A percentile compares a stretch with the other conserved stretches of the same genome.
Evolutionary conservation across 176 grass and related monocot genomes (phyloP).

Genomic region (Eleusine coracana): DNA sequence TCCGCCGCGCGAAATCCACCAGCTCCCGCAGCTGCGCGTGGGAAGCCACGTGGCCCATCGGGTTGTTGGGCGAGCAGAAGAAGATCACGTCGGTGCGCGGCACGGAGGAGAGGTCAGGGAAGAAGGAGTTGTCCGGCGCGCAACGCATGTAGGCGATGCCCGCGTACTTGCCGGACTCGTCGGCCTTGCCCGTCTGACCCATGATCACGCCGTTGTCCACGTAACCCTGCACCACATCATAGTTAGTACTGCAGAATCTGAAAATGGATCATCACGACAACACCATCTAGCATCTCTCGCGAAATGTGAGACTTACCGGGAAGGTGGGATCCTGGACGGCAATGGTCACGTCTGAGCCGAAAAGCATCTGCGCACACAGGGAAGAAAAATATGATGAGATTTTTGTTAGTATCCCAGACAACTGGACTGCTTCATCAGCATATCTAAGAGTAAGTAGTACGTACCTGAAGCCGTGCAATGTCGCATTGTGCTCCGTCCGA

Average conservation of each 20-base stretch:
- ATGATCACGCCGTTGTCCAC: conserved; percentile 90
- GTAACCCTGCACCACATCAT: conserved; percentile 57
- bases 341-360: conserved; percentile 74
- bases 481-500: conserved; percentile 93
- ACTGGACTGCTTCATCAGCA: not conserved
- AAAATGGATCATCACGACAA: no score
- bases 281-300: not conserved
- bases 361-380: conserved; percentile 55
- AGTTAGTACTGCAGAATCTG: not conserved
- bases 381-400: conserved; percentile 1
- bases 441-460: no score
- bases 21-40: conserved; percentile 69
- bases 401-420: conserved; percentile 1
- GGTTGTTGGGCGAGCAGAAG: conserved; percentile 99
- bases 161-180: conserved; percentile 56
- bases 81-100: conserved; percentile 90
- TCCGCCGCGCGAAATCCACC: conserved; percentile 64
- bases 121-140: conserved; percentile 78
- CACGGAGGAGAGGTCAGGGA: conserved; percentile 76
- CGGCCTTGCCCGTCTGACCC: conserved; percentile 68
- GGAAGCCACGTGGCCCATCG: conserved; percentile 79
- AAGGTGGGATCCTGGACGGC: conserved; percentile 98
- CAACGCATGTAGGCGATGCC: conserved; percentile 83
- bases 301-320: conserved; percentile 55
- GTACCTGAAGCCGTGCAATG: conserved; percentile 81